Percentiles rank a stretch among this genome's conserved stretches.
These are phyloP conservation scores for Penicillium olsonii DNA, from an alignment of 2,329 filamentous ascomycete species.

Conservation along the genomic window DNA sequence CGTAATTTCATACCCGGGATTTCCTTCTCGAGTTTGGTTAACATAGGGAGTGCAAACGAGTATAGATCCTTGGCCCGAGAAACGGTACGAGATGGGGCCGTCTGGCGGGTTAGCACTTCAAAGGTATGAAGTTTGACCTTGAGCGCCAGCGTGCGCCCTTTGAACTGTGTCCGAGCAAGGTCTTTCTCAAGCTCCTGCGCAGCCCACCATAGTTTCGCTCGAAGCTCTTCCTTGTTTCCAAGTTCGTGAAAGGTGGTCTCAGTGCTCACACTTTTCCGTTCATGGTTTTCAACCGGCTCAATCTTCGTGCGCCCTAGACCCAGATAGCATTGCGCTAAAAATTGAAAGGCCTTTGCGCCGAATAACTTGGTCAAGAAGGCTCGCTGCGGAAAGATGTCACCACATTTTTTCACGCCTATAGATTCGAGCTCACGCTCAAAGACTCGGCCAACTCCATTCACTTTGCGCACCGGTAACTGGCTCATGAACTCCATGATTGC, in stretches of 20 bases:
- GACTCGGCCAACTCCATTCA: conserved; percentile 93
- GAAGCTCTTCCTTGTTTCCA: conserved; percentile 65
- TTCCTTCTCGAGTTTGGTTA: conserved; percentile 81
- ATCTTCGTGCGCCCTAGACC: conserved; percentile 83
- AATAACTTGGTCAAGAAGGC: conserved; percentile 76
- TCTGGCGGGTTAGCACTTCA: conserved; percentile 84
- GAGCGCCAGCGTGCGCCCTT: conserved; percentile 84
- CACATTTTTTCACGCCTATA: conserved; percentile 83
- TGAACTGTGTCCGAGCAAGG: conserved; percentile 74
- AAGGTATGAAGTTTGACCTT: conserved; percentile 96
- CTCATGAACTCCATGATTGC: conserved; percentile 85
- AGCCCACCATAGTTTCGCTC: conserved; percentile 75
- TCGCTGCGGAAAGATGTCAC: conserved; percentile 78
- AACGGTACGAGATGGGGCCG: conserved; percentile 71
- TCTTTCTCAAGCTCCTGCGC: conserved; percentile 88
- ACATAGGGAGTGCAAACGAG: conserved; percentile 75
- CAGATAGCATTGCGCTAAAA: conserved; percentile 79
- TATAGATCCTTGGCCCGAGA: conserved; percentile 78
- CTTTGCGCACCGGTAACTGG: conserved; percentile 79
- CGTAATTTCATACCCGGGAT: conserved; percentile 76
- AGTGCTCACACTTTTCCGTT: conserved; percentile 90
- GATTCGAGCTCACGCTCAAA: conserved; percentile 88
- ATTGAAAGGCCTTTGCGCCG: conserved; percentile 87
- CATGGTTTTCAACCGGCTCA: conserved; percentile 83
- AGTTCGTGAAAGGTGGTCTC: conserved; percentile 90